These are phyloP conservation scores for Xerocomellus amylosporus DNA, from an alignment of 768 basidiomycete genomes.

Conservation along the genomic window DNA sequence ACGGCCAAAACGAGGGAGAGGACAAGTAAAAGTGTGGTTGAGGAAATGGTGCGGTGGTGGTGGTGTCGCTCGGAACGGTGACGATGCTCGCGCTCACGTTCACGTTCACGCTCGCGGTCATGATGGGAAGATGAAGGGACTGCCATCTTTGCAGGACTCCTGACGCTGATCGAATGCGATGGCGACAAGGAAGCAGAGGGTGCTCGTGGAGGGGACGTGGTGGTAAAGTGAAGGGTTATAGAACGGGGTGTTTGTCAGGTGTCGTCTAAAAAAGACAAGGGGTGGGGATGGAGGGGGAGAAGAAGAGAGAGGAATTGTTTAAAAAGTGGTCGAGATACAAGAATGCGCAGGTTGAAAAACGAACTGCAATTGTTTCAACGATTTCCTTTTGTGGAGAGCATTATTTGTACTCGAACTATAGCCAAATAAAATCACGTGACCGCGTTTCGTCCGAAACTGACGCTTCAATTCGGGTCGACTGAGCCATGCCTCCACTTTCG, in stretches of 20 bases:
- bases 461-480: constrained; percentile 5
- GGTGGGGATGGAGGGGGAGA: constrained; percentile 8
- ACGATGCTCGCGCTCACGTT: constrained; percentile 53
- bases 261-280: constrained; percentile 22
- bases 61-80: constrained; percentile 65
- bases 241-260: neutral
- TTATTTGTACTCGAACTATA: constrained; percentile 29
- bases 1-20: constrained; percentile 84
- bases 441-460: constrained; percentile 23
- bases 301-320: constrained; percentile 14
- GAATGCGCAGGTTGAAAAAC: constrained; percentile 29
- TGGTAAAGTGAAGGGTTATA: constrained; percentile 29
- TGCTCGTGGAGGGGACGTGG: constrained; percentile 65
- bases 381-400: constrained; percentile 22
- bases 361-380: constrained; percentile 23
- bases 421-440: constrained; percentile 35
- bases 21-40: constrained; percentile 83
- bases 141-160: constrained; percentile 60
- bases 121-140: constrained; percentile 82
- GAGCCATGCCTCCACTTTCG: constrained; percentile 8
- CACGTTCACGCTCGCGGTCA: constrained; percentile 53
- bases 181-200: constrained; percentile 79
- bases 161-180: constrained; percentile 59
- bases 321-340: constrained; percentile 4
- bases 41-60: constrained; percentile 83